Conservation (phyloP, 2,329 filamentous ascomycete species). For the Exophiala bonariae region DNA sequence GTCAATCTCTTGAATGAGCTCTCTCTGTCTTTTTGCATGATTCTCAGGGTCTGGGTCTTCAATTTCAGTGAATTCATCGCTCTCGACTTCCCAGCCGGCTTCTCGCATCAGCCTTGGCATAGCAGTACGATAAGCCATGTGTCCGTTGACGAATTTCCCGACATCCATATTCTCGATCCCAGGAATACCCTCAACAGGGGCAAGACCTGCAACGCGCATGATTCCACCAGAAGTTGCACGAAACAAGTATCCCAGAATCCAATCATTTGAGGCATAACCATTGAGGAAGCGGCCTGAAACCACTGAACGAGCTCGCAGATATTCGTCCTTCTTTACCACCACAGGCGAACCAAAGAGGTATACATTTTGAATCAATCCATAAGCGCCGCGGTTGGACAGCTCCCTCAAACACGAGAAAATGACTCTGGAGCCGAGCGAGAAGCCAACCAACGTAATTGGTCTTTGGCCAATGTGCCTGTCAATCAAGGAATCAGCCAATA, state of each 20-base stretch:
- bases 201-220: constrained; percentile 81
- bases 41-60: constrained; percentile 97
- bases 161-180: constrained; percentile 88
- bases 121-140: constrained; percentile 93
- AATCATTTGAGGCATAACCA: constrained; percentile 91
- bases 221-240: constrained; percentile 91
- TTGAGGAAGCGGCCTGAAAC: constrained; percentile 93
- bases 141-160: constrained; percentile 79
- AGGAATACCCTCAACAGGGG: constrained; percentile 70
- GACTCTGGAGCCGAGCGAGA: constrained; percentile 86
- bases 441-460: constrained; percentile 90
- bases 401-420: constrained; percentile 91
- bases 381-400: constrained; percentile 77
- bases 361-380: constrained; percentile 88
- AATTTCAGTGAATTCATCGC: constrained; percentile 93
- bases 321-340: constrained; percentile 90
- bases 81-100: constrained; percentile 87
- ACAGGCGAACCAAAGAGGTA: constrained; percentile 92
- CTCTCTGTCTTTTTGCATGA: constrained; percentile 80
- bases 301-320: constrained; percentile 74
- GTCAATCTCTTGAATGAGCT: constrained; percentile 95
- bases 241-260: constrained; percentile 96
- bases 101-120: constrained; percentile 87
- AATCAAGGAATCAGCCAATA: constrained; percentile 90
- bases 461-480: constrained; percentile 88